Conservation (phyloP, 305 asterid genomes). For the Fraxinus paxiana region DNA sequence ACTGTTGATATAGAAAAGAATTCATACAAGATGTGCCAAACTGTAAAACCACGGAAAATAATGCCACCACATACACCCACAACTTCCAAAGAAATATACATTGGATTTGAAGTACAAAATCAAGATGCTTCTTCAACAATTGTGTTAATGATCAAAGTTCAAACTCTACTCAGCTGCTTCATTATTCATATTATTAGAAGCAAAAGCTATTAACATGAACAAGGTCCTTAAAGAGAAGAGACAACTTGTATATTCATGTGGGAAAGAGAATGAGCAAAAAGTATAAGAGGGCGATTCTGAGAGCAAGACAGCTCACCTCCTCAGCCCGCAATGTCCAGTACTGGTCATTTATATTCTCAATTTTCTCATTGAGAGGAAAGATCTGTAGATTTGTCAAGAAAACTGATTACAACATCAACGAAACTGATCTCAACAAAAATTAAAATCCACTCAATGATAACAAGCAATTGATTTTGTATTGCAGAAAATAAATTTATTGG, state of each 20-base stretch:
- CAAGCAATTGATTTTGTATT: neutral
- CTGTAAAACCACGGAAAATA: neutral
- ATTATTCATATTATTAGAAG: neutral
- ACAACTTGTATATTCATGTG: neutral
- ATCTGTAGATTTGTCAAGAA: conserved; percentile 41
- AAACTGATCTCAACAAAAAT: neutral
- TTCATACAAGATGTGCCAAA: conserved; percentile 3
- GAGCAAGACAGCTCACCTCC: conserved; percentile 43
- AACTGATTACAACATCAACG: conserved; percentile 5
- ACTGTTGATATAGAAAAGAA: neutral
- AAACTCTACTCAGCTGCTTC: neutral
- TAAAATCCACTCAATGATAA: conserved; percentile 2
- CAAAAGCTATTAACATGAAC: neutral
- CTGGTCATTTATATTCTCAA: conserved; percentile 73
- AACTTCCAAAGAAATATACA: neutral
- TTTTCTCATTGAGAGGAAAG: conserved; percentile 54
- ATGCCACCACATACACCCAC: neutral
- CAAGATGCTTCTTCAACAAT: neutral
- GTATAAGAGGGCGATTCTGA: neutral
- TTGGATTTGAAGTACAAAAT: neutral
- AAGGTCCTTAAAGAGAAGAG: neutral
- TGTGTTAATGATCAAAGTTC: neutral
- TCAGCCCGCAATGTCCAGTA: conserved; percentile 75
- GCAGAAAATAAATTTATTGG: neutral
- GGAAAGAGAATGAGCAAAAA: conserved; percentile 9